These are phyloP conservation scores for Coniella vitis DNA, from an alignment of 2,329 filamentous ascomycete species.

Conservation along the genomic window DNA sequence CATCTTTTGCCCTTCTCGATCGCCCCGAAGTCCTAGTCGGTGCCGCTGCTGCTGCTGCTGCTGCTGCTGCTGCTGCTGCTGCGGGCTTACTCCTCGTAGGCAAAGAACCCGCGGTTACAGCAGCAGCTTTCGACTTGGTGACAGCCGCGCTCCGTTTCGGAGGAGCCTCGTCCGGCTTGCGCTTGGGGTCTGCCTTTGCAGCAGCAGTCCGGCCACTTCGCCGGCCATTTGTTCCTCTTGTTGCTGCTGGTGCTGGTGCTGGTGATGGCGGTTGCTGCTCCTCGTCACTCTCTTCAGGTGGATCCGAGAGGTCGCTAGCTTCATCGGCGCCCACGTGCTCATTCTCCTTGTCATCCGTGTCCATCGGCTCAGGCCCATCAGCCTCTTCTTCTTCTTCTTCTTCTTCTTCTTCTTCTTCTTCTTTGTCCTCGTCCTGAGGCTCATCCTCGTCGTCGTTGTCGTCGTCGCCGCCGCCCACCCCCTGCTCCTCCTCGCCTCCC, in stretches of 20 bases:
- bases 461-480: slow-evolving; percentile 20
- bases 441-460: slow-evolving; percentile 19
- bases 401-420: slow-evolving; percentile 16
- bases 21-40: neutral
- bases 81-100: slow-evolving; percentile 9
- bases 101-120: slow-evolving; percentile 2
- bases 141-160: slow-evolving; percentile 3
- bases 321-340: slow-evolving; percentile 4
- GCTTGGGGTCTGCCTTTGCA: slow-evolving; percentile 11
- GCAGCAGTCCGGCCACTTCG: slow-evolving; percentile 12
- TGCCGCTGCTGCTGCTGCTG: neutral
- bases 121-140: slow-evolving; percentile 12
- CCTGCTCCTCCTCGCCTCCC: slow-evolving; percentile 19
- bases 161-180: slow-evolving; percentile 4
- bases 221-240: slow-evolving; percentile 15
- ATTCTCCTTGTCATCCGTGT: slow-evolving; percentile 5
- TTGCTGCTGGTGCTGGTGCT: neutral
- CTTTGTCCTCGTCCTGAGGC: slow-evolving; percentile 19
- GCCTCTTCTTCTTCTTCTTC: neutral
- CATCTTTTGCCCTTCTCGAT: slow-evolving; percentile 13
- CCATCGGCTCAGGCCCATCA: slow-evolving; percentile 8
- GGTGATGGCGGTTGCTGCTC: neutral
- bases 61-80: neutral
- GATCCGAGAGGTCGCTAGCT: slow-evolving; percentile 5
- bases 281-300: slow-evolving; percentile 7